Conservation (phyloP, 371 early-diverging fungal species). For the Saksenaea vasiformis region DNA sequence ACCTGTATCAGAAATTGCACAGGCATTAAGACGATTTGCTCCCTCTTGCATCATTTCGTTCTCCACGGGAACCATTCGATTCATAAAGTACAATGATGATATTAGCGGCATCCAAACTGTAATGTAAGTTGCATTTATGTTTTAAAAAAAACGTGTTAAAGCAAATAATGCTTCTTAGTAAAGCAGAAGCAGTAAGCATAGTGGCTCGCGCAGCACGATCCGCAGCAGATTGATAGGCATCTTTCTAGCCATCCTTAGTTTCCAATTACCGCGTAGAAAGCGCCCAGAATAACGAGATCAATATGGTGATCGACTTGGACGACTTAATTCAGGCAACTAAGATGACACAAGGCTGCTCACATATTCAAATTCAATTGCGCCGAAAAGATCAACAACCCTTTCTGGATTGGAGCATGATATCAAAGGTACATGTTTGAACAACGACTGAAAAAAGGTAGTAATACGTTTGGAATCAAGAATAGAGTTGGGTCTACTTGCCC, state of each 20-base stretch:
- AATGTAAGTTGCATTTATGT: slow-evolving; percentile 43
- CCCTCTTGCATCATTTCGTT: slow-evolving; percentile 47
- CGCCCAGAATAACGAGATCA: slow-evolving; percentile 46
- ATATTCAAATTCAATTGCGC: slow-evolving; percentile 36
- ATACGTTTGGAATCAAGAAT: slow-evolving; percentile 12
- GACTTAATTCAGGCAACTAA: slow-evolving; percentile 51
- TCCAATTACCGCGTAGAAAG: slow-evolving; percentile 58
- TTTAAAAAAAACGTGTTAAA: not conserved
- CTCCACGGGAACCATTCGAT: slow-evolving; percentile 38
- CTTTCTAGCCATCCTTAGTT: slow-evolving; percentile 53
- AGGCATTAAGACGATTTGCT: slow-evolving; percentile 40
- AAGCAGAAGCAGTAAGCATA: slow-evolving; percentile 21
- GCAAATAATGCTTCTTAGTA: slow-evolving; percentile 10
- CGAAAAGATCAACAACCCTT: slow-evolving; percentile 43
- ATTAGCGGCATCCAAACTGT: slow-evolving; percentile 55
- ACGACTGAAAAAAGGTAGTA: slow-evolving; percentile 8
- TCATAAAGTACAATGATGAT: slow-evolving; percentile 47
- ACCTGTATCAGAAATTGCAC: slow-evolving; percentile 30
- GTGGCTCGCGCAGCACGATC: not conserved
- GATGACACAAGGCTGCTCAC: slow-evolving; percentile 39
- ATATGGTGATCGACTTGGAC: slow-evolving; percentile 45
- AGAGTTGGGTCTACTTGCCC: slow-evolving; percentile 8
- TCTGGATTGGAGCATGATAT: slow-evolving; percentile 34
- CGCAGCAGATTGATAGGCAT: not conserved
- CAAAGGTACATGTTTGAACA: slow-evolving; percentile 16